Evolutionary conservation across 768 basidiomycete genomes (phyloP).

Genomic region (Jaapia argillacea): DNA sequence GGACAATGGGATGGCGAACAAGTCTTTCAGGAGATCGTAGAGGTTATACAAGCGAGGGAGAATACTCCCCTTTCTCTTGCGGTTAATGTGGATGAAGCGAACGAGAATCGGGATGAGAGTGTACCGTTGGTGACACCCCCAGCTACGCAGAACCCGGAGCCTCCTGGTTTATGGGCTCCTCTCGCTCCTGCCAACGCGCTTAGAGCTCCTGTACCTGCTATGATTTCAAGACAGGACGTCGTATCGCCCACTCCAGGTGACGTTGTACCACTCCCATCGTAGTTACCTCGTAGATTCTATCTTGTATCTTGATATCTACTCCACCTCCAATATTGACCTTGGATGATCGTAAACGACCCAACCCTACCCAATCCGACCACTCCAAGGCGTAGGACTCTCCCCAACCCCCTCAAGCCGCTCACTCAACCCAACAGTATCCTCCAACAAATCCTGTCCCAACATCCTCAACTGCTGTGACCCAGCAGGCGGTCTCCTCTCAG

Average conservation of each 20-base stretch:
- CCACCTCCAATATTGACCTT: too few species aligned
- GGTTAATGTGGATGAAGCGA: neutral
- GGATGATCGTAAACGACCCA: too few species aligned
- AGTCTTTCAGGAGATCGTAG: slow-evolving; percentile 9
- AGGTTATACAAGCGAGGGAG: slow-evolving; percentile 3
- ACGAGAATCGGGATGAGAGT: neutral
- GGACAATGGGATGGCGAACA: slow-evolving; percentile 12
- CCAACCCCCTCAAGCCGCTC: neutral
- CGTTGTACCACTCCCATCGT: neutral
- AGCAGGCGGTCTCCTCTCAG: neutral
- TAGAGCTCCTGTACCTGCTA: slow-evolving; percentile 10
- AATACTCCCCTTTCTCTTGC: slow-evolving; percentile 1
- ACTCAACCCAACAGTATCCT: neutral
- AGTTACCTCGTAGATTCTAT: too few species aligned
- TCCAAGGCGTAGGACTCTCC: neutral
- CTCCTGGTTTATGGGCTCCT: slow-evolving; percentile 8
- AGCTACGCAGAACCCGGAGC: slow-evolving; percentile 7
- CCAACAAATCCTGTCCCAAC: neutral
- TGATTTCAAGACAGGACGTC: slow-evolving; percentile 10
- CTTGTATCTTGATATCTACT: too few species aligned
- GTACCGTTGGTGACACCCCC: slow-evolving; percentile 6
- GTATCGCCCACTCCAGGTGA: slow-evolving; percentile 11
- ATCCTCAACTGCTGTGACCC: neutral
- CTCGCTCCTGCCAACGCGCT: slow-evolving; percentile 9
- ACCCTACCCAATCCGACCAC: too few species aligned